Conservation (phyloP, 2,329 filamentous ascomycete genomes). For the Herpotrichia juniperi region DNA sequence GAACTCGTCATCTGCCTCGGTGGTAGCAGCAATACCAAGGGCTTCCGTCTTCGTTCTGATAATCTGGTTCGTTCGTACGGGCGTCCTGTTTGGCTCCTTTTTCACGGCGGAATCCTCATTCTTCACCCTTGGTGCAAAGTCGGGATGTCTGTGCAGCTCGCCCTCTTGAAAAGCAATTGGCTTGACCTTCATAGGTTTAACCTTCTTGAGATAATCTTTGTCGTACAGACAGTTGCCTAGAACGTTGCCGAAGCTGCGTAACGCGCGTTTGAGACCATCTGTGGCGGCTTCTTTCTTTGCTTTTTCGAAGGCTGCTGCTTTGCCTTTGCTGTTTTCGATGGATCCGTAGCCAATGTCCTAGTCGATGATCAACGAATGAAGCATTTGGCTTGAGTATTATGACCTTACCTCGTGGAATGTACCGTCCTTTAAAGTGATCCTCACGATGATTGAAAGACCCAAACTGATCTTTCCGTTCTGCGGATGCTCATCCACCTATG, state of each 20-base stretch:
- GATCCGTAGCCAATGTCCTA: slow-evolving; percentile 93
- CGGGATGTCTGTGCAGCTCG: slow-evolving; percentile 81
- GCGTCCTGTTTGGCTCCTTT: slow-evolving; percentile 30
- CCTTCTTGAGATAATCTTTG: slow-evolving; percentile 87
- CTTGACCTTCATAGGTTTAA: slow-evolving; percentile 85
- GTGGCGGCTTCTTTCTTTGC: slow-evolving; percentile 98
- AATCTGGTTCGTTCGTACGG: slow-evolving; percentile 27
- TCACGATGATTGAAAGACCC: slow-evolving; percentile 86
- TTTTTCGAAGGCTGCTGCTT: slow-evolving; percentile 96
- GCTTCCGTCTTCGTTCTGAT: slow-evolving; percentile 39
- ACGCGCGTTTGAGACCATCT: slow-evolving; percentile 85
- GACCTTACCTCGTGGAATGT: slow-evolving; percentile 82
- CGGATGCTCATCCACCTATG: slow-evolving; percentile 77
- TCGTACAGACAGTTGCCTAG: slow-evolving; percentile 99
- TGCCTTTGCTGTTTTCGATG: slow-evolving; percentile 94
- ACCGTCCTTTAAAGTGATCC: slow-evolving; percentile 88
- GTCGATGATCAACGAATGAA: slow-evolving; percentile 5
- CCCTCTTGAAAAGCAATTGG: slow-evolving; percentile 79
- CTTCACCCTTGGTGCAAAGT: slow-evolving; percentile 64
- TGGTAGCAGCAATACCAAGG: slow-evolving; percentile 40
- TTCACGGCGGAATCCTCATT: slow-evolving; percentile 37
- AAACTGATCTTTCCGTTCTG: slow-evolving; percentile 80
- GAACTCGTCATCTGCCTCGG: slow-evolving; percentile 61
- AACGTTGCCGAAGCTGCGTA: slow-evolving; percentile 94
- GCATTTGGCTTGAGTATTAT: background rate